Base-by-base conservation (phyloP, 2,329 filamentous ascomycete genomes). In the Aspergillus glaucus region DNA sequence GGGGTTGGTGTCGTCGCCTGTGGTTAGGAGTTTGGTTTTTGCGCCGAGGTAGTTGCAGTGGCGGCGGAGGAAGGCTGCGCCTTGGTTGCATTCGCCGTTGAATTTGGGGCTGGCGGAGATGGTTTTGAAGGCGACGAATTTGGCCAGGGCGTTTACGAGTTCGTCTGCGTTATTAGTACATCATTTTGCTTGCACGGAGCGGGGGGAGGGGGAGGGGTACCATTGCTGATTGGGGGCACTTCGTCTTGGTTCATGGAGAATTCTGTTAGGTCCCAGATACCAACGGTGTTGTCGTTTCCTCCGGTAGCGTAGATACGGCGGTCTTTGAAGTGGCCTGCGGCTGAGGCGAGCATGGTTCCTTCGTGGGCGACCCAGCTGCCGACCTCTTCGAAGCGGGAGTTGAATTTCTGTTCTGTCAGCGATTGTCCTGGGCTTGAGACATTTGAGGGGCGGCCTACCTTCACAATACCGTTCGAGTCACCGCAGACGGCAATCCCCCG, bases 31-130 rank as follows among this genome's bases (percentile, higher is more conserved):
- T 61, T 94, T 88, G 0, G 93, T 91, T 50, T 87, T 81, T 0
- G 89, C 93, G 10, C 93, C 93, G 49, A 97, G 84, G 46, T 90
- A 87, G 71, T 92, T 94, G 75, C 96, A 96, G 15, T 97, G 79
- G 0, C 87, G 85, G 45, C 90, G 88, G 1, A 98, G 78, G 60
- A 91, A 97, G 0, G 89, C 93, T 10, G 93, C 93, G 8, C 92
- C 92, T 63, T 91, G 83, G 51, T 92, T 86, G 65, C 94, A 98
- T 66, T 97, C 93, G 54, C 91, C 89, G 9, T 88, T 84, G 62
- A 89, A 94, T 58, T 90, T 88, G 1, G 87, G 82, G 34, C 89
- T 81, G 0, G 90, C 91, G 0, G 93, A 96, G 21, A 98, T 83
- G 0, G 92, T 96, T 58, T 90, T 92, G 75, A 87, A 97, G 0